Evolutionary conservation across 2,329 filamentous ascomycete genomes (phyloP).

Genomic region (Aspergillus arachidicola): DNA sequence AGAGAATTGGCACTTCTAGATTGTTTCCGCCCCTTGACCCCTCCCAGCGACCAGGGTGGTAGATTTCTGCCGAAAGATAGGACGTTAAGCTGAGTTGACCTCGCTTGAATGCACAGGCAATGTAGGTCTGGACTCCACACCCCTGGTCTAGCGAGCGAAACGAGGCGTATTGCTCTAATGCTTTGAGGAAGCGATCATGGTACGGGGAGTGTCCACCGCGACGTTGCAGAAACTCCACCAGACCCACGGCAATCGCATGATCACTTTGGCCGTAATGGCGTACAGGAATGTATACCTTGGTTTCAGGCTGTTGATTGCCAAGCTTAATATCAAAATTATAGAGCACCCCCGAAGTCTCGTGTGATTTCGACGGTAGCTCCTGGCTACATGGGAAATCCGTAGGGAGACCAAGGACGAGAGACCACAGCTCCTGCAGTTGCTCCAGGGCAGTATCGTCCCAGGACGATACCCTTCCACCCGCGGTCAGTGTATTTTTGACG

Average conservation of each 20-base stretch:
- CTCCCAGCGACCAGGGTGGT: neutral
- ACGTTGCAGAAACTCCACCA: neutral
- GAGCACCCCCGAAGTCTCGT: conserved; percentile 6
- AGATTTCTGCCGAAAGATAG: conserved; percentile 3
- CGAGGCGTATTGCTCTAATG: neutral
- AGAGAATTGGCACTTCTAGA: too few species aligned
- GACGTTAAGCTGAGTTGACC: conserved; percentile 4
- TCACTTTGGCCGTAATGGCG: conserved; percentile 9
- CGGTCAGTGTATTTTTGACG: neutral
- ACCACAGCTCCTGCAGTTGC: conserved; percentile 6
- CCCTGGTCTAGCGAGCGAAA: conserved; percentile 3
- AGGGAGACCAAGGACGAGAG: neutral
- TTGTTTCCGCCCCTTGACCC: neutral
- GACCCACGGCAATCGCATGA: neutral
- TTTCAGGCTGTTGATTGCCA: conserved; percentile 4
- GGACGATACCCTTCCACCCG: neutral
- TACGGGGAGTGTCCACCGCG: neutral
- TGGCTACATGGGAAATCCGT: neutral
- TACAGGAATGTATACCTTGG: conserved; percentile 11
- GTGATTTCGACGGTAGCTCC: neutral
- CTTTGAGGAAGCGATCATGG: neutral
- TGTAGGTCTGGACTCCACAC: conserved; percentile 6
- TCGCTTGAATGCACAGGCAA: conserved; percentile 2
- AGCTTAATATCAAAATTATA: conserved; percentile 7
- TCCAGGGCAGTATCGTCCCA: neutral